These are phyloP conservation scores for Aureobasidium sp. DNA, from an alignment of 2,329 filamentous ascomycete species.

Conservation along the genomic window DNA sequence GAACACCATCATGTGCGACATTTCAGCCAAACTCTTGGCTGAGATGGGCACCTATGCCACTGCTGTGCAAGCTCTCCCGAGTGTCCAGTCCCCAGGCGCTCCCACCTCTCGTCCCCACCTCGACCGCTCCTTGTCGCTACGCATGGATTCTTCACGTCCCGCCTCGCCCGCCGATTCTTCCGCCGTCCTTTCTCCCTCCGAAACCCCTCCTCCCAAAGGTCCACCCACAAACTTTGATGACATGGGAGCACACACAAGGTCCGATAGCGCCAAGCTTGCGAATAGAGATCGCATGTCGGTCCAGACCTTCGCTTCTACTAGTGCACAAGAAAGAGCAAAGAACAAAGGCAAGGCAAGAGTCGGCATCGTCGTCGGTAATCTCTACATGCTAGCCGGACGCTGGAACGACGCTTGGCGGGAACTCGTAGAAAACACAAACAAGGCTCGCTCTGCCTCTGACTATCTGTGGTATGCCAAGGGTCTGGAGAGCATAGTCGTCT, in stretches of 20 bases:
- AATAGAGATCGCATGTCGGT: conserved; percentile 54
- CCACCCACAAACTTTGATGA: conserved; percentile 51
- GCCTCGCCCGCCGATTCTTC: conserved; percentile 34
- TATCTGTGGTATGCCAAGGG: conserved; percentile 98
- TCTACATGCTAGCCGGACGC: conserved; percentile 82
- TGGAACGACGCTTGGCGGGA: conserved; percentile 86
- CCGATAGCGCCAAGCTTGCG: conserved; percentile 19
- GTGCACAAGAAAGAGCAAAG: conserved; percentile 51
- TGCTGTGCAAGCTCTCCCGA: conserved; percentile 48
- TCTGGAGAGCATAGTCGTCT: conserved; percentile 77
- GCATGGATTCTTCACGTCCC: conserved; percentile 8
- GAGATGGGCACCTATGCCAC: conserved; percentile 43
- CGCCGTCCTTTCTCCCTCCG: conserved; percentile 38
- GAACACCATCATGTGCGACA: conserved; percentile 40
- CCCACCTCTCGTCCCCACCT: conserved; percentile 21
- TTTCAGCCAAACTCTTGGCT: conserved; percentile 39
- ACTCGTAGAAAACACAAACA: conserved; percentile 69
- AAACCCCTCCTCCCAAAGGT: conserved; percentile 18
- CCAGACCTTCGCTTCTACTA: conserved; percentile 67
- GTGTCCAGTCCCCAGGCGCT: conserved; percentile 67
- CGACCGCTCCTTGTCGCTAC: conserved; percentile 31
- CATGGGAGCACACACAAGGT: conserved; percentile 35
- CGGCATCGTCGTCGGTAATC: conserved; percentile 70
- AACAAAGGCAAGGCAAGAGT: conserved; percentile 75
- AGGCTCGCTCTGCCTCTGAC: conserved; percentile 74